Evolutionary conservation across 2,329 filamentous ascomycete genomes (phyloP), one percentile per base, ranked within the genome.

Genomic region (Fusarium guadeloupense): DNA sequence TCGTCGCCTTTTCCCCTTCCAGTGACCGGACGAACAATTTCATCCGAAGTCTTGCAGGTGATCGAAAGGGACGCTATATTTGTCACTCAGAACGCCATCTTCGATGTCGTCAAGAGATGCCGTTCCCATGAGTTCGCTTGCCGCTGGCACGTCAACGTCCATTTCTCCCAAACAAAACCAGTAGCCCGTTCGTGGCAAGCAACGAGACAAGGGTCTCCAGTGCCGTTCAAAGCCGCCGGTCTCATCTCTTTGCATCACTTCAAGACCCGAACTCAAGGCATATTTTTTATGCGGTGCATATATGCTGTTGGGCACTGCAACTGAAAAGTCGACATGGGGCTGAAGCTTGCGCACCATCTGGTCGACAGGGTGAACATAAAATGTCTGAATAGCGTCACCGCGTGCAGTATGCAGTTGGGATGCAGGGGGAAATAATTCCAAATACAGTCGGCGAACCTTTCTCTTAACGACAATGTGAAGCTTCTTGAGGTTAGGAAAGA

Each of bases 91-190:
- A n/a, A n/a, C n/a, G n/a, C n/a, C n/a, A n/a, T n/a, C n/a, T n/a
- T n/a, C n/a, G n/a, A n/a, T n/a, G n/a, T n/a, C n/a, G n/a, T n/a
- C n/a, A n/a, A n/a, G n/a, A n/a, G n/a, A n/a, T n/a, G n/a, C n/a
- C n/a, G n/a, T n/a, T n/a, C n/a, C n/a, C n/a, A n/a, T n/a, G n/a
- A n/a, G n/a, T n/a, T n/a, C n/a, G n/a, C n/a, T n/a, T n/a, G n/a
- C n/a, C n/a, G n/a, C n/a, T n/a, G n/a, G n/a, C n/a, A n/a, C n/a
- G n/a, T n/a, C n/a, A n/a, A n/a, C n/a, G n/a, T 71, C 62, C 12
- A 48, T 63, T 14, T 68, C 54, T 1, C 70, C 69, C 12, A 71
- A n/a, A 9, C 59, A 65, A 7, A 72, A 45, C 68, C 70, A 72
- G 25, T 72, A 72, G 5, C 70, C 70, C 1, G 35, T 41, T 12